Conservation (phyloP, 2,329 filamentous ascomycete species). For the Lecanosticta acicola region DNA sequence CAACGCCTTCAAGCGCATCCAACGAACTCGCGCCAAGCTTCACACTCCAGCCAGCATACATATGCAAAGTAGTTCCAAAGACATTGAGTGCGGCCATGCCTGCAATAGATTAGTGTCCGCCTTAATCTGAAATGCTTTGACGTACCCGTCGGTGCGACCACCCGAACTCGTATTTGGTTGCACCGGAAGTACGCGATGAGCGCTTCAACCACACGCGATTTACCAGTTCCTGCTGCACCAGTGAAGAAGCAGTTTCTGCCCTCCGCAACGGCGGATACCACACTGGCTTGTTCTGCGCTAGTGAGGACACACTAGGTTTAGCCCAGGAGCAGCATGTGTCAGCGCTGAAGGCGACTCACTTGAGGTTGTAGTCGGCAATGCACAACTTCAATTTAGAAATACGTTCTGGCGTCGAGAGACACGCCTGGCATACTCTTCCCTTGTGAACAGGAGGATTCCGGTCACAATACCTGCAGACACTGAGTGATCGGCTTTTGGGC, state of each 20-base stretch:
- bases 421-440: not conserved
- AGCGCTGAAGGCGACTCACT: not conserved
- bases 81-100: conserved; percentile 8
- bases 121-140: no score
- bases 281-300: conserved; percentile 5
- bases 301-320: not conserved
- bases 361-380: not conserved
- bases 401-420: not conserved
- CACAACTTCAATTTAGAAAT: not conserved
- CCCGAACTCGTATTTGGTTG: not conserved
- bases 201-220: conserved; percentile 50
- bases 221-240: conserved; percentile 57
- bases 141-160: conserved; percentile 6
- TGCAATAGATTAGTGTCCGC: not conserved
- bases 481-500: not conserved
- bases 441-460: not conserved
- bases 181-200: conserved; percentile 38
- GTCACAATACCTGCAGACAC: not conserved
- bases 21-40: conserved; percentile 42
- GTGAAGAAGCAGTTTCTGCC: conserved; percentile 59
- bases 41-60: conserved; percentile 53
- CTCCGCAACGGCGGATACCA: conserved; percentile 27
- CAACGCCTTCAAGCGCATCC: conserved; percentile 20
- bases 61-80: conserved; percentile 6
- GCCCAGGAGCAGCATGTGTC: not conserved